Evolutionary conservation across 1,284 basidiomycete genomes (phyloP).

Genomic region (Prillingera fragicola): DNA sequence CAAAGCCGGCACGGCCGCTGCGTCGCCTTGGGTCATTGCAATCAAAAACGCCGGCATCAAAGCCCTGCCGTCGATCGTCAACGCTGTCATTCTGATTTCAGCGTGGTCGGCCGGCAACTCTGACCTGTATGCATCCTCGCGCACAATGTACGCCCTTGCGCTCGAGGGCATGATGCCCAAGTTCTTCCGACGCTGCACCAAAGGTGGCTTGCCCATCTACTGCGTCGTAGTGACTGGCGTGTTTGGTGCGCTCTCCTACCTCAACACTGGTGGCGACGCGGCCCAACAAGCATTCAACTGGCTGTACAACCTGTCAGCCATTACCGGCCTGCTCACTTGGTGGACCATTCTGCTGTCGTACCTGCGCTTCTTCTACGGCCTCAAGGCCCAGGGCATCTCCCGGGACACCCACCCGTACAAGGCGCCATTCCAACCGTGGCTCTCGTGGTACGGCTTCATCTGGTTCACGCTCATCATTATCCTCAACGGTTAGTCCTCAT

Average conservation of each 20-base stretch:
- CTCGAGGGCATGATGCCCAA: conserved; percentile 55
- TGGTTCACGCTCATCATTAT: conserved; percentile 18
- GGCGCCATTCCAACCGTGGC: conserved; percentile 17
- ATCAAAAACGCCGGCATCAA: conserved; percentile 63
- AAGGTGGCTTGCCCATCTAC: conserved; percentile 67
- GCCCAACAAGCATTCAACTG: conserved; percentile 59
- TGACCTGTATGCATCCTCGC: conserved; percentile 27
- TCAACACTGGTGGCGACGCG: conserved; percentile 58
- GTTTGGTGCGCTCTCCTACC: conserved; percentile 55
- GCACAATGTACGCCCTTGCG: conserved; percentile 50
- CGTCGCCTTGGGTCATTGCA: conserved; percentile 74
- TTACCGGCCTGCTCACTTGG: conserved; percentile 63
- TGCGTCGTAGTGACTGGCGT: conserved; percentile 62
- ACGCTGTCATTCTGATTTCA: conserved; percentile 59
- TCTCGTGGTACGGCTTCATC: conserved; percentile 19
- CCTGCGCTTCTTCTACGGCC: conserved; percentile 28
- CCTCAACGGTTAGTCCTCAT: conserved; percentile 17
- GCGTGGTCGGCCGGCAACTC: conserved; percentile 41
- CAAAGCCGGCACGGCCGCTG: conserved; percentile 55
- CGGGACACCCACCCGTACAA: conserved; percentile 15
- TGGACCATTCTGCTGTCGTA: conserved; percentile 45
- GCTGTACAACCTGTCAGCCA: conserved; percentile 59
- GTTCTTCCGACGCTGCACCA: conserved; percentile 60
- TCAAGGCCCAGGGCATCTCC: conserved; percentile 22
- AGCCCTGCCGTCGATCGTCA: conserved; percentile 60